Evolutionary conservation across 2,329 filamentous ascomycete genomes (phyloP), one percentile per base, ranked within the genome.

Genomic region (Periconia sp.): DNA sequence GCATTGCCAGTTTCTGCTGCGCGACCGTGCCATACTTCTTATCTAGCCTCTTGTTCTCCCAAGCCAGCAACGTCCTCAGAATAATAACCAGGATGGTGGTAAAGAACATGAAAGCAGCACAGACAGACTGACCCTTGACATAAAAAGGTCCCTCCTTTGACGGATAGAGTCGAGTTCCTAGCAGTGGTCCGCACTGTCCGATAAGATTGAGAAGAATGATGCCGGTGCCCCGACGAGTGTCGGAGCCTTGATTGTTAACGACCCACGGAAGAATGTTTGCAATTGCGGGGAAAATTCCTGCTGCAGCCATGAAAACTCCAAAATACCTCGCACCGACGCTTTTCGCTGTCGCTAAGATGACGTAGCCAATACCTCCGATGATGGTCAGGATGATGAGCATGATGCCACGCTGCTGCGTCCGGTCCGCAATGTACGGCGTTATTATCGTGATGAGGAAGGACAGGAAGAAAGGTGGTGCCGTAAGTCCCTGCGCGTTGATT

Each of bases 201-300:
- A 89, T 73, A 52, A 86, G 69, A 57, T 87, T 87, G 34, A 85
- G 71, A n/a, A 88, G 76, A 7, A 85, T 81, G 37, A 89, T 85
- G 4, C 79, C 79, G 2, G 80, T 79, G 4, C 86, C 86, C 2
- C 85, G 78, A 34, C 86, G 83, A 2, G 84, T 85, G 58, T 87
- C 84, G 25, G 75, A 82, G 11, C 85, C 85, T 65, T 88, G 84
- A 61, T 88, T 88, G 62, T 88, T 12, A 7, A 8, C 12, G 1
- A 87, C 85, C 65, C 86, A 87, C 0, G 86, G 85, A 24, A 90
- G 78, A 7, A 87, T 85, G 50, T 88, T 87, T 3, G 83, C 82
- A 23, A 89, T 83, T 56, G 79, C 81, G 0, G 85, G 82, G 32
- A 89, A 85, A 17, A 89, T 79, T 9, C 84, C 83, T 2, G 74